Percentiles rank a stretch among this genome's conserved stretches.
Evolutionary conservation across 2,329 filamentous ascomycete species (phyloP).

Genomic region (Orbilia javanica): DNA sequence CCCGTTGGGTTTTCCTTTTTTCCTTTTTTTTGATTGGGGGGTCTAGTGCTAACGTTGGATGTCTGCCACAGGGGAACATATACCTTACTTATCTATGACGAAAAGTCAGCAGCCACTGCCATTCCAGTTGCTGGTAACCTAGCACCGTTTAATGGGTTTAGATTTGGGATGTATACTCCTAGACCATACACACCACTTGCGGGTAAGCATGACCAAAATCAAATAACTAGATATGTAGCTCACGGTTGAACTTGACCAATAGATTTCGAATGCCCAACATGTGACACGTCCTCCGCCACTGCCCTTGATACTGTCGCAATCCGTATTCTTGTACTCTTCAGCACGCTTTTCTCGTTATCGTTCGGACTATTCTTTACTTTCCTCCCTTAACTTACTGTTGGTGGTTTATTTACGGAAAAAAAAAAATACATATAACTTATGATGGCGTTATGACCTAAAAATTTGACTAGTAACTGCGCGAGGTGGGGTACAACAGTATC

Average conservation of each 20-base stretch:
- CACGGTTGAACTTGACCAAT: background rate
- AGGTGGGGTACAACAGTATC: background rate
- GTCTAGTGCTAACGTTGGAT: too few species aligned
- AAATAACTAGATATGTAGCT: background rate
- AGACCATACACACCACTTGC: constrained; percentile 69
- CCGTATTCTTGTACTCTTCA: constrained; percentile 64
- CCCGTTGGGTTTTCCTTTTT: too few species aligned
- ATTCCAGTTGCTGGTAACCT: constrained; percentile 71
- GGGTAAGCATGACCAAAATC: constrained; percentile 65
- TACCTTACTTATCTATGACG: constrained; percentile 75
- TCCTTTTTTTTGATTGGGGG: too few species aligned
- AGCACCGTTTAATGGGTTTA: constrained; percentile 68
- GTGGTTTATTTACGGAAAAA: background rate
- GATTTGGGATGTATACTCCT: constrained; percentile 75
- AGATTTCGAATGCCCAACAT: constrained; percentile 69
- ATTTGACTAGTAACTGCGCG: background rate
- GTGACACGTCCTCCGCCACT: constrained; percentile 65
- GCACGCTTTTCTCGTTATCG: constrained; percentile 38
- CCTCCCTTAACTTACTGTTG: constrained; percentile 14
- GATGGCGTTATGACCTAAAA: constrained; percentile 20
- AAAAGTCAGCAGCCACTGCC: constrained; percentile 69
- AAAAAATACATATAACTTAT: background rate
- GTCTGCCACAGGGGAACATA: constrained; percentile 72
- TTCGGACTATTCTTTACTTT: constrained; percentile 48
- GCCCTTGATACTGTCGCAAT: constrained; percentile 67